Base-by-base conservation (phyloP, 768 basidiomycete genomes). In the Kwoniella europaea region DNA sequence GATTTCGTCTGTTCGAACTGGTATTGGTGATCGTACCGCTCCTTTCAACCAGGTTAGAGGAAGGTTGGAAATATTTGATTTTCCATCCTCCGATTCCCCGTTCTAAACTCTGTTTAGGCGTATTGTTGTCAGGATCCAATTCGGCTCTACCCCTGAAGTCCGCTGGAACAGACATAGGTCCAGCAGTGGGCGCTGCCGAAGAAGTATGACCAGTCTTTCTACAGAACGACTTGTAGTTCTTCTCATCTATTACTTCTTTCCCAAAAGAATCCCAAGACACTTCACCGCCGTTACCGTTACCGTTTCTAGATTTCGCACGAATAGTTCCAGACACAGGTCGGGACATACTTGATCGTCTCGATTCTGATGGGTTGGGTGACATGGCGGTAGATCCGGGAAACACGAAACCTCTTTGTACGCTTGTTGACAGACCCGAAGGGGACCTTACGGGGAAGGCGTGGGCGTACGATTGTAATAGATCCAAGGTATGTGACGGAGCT, bases 261-360 rank as follows among this genome's bases (percentile, higher is more conserved):
- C 79, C 79, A 35, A 77, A 77, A 12, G 65, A 61, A 58, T 80
- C 79, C 79, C 79, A 80, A 13, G 78, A 68, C 2, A 72, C 74
- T 50, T 74, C 73, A 42, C 54, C 50, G 15, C 24, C 20, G 20
- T 55, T 55, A 12, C 54, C 22, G 20, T 24, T 55, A 18, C 54
- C 24, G 42, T n/a, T 65, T 41, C 66, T 67, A 6, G 72, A 63
- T 35, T 75, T 74, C 2, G 68, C 68, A 12, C 77, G 74, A 50
- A 80, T 80, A 0, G 79, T 80, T 13, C 77, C 79, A 29, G 60
- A 55, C 7, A 69, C 59, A 4, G 75, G 75, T 20, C 77, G 56
- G 24, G 69, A 68, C 20, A 73, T 63, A 27, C 57, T 68, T 16
- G 56, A 22, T 24, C 75, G 61, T 16, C 35, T 46, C 27, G 42